Conservation (phyloP, 441 rosid genomes). For the Geranium incanum region DNA sequence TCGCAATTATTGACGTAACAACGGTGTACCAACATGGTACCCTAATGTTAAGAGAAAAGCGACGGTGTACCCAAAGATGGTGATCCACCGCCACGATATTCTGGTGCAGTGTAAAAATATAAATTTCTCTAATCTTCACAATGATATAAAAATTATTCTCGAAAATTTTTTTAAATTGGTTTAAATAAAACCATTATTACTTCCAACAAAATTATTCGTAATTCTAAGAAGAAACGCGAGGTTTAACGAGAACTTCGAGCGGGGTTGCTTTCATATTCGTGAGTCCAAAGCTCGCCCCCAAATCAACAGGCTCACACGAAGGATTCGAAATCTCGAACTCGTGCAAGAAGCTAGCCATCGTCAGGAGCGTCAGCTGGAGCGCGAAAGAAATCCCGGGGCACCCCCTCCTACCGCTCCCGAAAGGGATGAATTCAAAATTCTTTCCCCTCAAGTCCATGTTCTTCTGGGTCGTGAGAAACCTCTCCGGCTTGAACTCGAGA, state of each 20-base stretch:
- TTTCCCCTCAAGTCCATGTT: slow-evolving; percentile 13
- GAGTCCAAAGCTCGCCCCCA: slow-evolving; percentile 14
- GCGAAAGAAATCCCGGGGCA: slow-evolving; percentile 21
- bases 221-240: background rate
- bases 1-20: no score
- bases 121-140: no score
- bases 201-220: no score
- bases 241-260: slow-evolving; percentile 13
- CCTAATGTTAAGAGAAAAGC: no score
- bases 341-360: slow-evolving; percentile 19
- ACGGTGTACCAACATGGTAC: no score
- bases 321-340: slow-evolving; percentile 9
- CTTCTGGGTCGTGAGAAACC: slow-evolving; percentile 16
- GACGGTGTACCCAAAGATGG: no score
- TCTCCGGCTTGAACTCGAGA: slow-evolving; percentile 9
- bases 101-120: no score
- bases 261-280: slow-evolving; percentile 11
- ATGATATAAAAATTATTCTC: no score
- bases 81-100: no score
- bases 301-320: slow-evolving; percentile 15
- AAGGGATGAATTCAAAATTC: slow-evolving; percentile 16
- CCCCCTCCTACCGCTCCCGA: slow-evolving; percentile 19
- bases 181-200: no score
- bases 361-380: slow-evolving; percentile 1
- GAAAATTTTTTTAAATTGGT: no score